phyloP scores from a whole-genome alignment of 192 early-diverging fungal genomes.

The Coemansia sp. region DNA sequence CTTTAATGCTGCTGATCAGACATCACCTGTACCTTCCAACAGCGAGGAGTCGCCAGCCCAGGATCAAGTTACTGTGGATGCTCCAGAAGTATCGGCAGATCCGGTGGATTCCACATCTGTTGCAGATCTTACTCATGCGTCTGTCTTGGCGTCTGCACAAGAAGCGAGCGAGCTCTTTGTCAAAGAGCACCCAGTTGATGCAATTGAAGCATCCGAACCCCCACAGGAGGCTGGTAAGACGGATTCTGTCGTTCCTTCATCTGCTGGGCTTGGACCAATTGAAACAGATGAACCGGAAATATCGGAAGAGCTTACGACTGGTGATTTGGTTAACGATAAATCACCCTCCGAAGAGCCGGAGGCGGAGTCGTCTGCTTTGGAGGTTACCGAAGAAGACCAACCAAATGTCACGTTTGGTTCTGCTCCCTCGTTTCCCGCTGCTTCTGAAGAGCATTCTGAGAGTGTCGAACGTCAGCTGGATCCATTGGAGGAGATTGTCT shows the following conservation, averaged over 20 bases:
- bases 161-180: not conserved
- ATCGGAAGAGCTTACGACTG: not conserved
- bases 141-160: not conserved
- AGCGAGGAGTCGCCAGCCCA: not conserved
- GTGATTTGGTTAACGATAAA: no score
- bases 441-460: no score
- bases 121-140: not conserved
- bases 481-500: no score
- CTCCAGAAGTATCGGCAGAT: not conserved
- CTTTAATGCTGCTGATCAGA: not conserved
- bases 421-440: no score
- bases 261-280: not conserved
- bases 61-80: not conserved
- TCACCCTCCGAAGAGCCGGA: not conserved
- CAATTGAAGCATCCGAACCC: not conserved
- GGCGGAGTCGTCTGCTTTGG: not conserved
- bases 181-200: not conserved
- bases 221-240: not conserved
- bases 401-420: no score
- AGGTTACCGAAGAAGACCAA: not conserved
- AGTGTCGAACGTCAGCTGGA: no score
- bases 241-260: not conserved
- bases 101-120: not conserved
- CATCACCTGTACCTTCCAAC: not conserved
- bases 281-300: not conserved